phyloP scores from a whole-genome alignment of 768 basidiomycete species.

The Pholiota molesta region DNA sequence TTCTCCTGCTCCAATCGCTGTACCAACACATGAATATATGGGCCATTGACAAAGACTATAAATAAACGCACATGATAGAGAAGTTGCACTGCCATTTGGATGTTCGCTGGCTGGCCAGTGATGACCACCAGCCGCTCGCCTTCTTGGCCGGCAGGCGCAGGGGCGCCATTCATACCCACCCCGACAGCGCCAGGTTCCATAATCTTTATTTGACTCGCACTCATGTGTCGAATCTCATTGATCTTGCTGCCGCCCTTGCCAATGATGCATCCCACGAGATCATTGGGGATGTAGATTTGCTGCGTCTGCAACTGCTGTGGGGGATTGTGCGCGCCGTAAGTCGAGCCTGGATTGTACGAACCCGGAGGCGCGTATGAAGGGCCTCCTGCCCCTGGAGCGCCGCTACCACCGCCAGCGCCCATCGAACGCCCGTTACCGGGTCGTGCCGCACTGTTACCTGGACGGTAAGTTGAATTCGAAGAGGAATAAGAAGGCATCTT shows the following conservation, averaged over 20 bases:
- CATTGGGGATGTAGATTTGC: constrained; percentile 98
- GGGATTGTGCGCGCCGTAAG: constrained; percentile 53
- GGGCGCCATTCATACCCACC: constrained; percentile 68
- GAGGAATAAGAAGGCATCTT: constrained; percentile 65
- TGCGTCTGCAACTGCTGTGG: constrained; percentile 88
- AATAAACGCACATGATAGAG: constrained; percentile 72
- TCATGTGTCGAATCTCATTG: constrained; percentile 96
- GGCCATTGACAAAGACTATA: constrained; percentile 2
- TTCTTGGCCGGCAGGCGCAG: constrained; percentile 73
- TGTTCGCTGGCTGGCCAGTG: constrained; percentile 92
- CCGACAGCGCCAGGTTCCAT: constrained; percentile 93
- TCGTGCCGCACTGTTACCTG: constrained; percentile 46
- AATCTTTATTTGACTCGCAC: constrained; percentile 95
- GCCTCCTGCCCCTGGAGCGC: constrained; percentile 11
- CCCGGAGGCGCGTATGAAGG: constrained; percentile 66
- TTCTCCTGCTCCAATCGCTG: constrained; percentile 90
- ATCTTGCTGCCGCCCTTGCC: constrained; percentile 99
- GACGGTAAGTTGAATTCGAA: constrained; percentile 68
- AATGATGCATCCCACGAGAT: constrained; percentile 96
- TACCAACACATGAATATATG: constrained; percentile 2
- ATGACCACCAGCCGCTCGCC: constrained; percentile 95
- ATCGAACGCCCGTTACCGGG: constrained; percentile 5
- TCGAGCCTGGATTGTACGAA: constrained; percentile 42
- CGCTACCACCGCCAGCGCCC: constrained; percentile 32
- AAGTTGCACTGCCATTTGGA: constrained; percentile 94